Percentiles rank a stretch among this genome's conserved stretches.
phyloP scores from a whole-genome alignment of 768 basidiomycete genomes.

The Tylopilus rubrobrunneus region DNA sequence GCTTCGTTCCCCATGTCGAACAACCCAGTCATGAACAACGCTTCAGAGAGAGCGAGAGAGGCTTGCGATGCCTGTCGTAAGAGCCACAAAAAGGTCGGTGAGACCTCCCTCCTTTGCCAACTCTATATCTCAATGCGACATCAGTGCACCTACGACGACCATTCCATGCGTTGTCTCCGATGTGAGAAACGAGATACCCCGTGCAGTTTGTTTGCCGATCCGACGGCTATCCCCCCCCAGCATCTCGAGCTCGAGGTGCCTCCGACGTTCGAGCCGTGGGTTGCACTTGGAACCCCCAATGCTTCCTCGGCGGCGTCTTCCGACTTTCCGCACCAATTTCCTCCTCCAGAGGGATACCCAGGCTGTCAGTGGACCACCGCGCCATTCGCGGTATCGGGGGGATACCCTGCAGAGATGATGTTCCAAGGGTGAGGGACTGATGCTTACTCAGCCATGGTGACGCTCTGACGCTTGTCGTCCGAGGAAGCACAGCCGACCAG shows the following conservation, averaged over 20 bases:
- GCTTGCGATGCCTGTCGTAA: slow-evolving; percentile 24
- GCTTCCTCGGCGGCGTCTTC: slow-evolving; percentile 2
- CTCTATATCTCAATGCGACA: neutral
- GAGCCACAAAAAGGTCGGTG: slow-evolving; percentile 24
- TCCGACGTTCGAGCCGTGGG: slow-evolving; percentile 2
- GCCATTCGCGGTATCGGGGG: neutral
- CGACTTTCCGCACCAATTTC: neutral
- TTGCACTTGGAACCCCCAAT: slow-evolving; percentile 1
- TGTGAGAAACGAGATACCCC: slow-evolving; percentile 7
- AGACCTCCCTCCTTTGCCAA: neutral
- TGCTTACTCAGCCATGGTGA: neutral
- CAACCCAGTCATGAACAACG: slow-evolving; percentile 17
- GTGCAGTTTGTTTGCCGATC: slow-evolving; percentile 20
- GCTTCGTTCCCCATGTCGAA: neutral
- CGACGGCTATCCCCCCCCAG: slow-evolving; percentile 1
- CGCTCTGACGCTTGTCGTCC: neutral
- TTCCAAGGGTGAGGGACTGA: slow-evolving; percentile 8
- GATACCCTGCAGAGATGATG: slow-evolving; percentile 5
- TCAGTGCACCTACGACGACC: slow-evolving; percentile 19
- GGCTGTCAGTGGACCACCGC: neutral
- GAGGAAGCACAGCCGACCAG: slow-evolving; percentile 4
- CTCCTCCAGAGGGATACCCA: neutral
- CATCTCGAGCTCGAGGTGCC: neutral
- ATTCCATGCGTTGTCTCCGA: slow-evolving; percentile 13
- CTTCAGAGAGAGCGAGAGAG: slow-evolving; percentile 22